Evolutionary conservation across 495 filamentous ascomycete species (phyloP).

Genomic region (Physcia stellaris): DNA sequence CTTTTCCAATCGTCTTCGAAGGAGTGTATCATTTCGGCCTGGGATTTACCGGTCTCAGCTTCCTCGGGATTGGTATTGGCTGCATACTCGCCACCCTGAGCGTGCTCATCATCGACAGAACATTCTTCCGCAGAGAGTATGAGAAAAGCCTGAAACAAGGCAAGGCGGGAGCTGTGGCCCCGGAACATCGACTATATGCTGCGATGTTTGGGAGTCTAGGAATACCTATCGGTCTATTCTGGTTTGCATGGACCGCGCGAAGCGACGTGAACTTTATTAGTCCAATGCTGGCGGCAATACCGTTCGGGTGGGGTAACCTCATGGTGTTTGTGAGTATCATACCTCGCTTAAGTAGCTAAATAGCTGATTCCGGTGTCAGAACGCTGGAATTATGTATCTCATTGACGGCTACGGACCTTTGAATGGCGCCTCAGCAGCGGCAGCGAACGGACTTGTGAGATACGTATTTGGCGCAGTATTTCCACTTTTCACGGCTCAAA

Average conservation of each 20-base stretch:
- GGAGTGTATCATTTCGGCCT: constrained; percentile 34
- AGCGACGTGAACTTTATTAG: constrained; percentile 23
- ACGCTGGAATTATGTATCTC: no score
- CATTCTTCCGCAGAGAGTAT: constrained; percentile 24
- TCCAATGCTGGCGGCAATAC: constrained; percentile 37
- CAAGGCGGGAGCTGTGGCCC: constrained; percentile 23
- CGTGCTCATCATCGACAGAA: constrained; percentile 29
- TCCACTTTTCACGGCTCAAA: constrained; percentile 48
- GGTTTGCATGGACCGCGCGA: constrained; percentile 35
- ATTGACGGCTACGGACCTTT: constrained; percentile 42
- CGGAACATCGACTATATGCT: constrained; percentile 42
- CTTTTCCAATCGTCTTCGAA: constrained; percentile 41
- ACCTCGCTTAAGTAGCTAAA: no score
- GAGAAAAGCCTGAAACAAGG: constrained; percentile 13
- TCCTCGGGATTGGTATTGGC: constrained; percentile 43
- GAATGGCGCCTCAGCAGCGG: constrained; percentile 45
- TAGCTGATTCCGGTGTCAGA: no score
- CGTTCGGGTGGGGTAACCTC: constrained; percentile 57
- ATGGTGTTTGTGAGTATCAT: constrained; percentile 34
- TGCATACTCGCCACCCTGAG: constrained; percentile 35
- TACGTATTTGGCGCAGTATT: constrained; percentile 50
- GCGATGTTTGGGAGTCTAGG: constrained; percentile 45
- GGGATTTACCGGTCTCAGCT: constrained; percentile 42
- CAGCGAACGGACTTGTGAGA: constrained; percentile 49
- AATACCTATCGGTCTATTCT: constrained; percentile 35